phyloP scores from a whole-genome alignment of 495 filamentous ascomycete genomes.

The Podospora bellae-mahoneyi region DNA sequence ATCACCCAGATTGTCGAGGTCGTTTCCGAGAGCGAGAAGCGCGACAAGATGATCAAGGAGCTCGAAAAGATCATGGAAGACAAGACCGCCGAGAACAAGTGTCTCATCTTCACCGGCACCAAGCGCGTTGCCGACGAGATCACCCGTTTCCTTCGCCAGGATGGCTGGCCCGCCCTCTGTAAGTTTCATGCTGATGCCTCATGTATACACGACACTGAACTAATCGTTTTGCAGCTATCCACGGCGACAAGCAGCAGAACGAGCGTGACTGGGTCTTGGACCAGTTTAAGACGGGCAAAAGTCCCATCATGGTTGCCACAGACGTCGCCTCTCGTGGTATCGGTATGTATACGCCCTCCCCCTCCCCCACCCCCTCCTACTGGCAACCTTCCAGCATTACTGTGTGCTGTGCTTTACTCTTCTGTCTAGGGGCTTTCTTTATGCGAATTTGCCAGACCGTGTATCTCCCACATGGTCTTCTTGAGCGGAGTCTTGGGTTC shows the following conservation, averaged over 20 bases:
- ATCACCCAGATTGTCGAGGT: constrained; percentile 98
- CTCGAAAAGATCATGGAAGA: constrained; percentile 97
- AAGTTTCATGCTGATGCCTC: constrained; percentile 40
- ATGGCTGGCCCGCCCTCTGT: constrained; percentile 98
- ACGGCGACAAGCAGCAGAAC: constrained; percentile 99
- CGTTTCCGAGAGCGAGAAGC: constrained; percentile 93
- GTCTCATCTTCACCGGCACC: constrained; percentile 93
- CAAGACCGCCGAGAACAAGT: constrained; percentile 73
- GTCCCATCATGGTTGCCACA: constrained; percentile 95
- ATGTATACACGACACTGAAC: background rate
- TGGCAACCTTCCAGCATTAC: constrained; percentile 63
- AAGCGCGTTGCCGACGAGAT: constrained; percentile 99
- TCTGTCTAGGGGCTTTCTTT: constrained; percentile 73
- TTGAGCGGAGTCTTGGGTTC: constrained; percentile 80
- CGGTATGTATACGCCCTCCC: constrained; percentile 78
- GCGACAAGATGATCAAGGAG: constrained; percentile 94
- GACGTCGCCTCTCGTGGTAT: constrained; percentile 99
- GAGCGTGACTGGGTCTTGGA: constrained; percentile 99
- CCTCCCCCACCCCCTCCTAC: constrained; percentile 41
- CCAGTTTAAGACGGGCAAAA: constrained; percentile 97
- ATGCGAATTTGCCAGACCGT: constrained; percentile 81
- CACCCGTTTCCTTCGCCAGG: constrained; percentile 96
- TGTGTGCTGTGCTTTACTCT: constrained; percentile 85
- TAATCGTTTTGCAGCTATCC: constrained; percentile 63
- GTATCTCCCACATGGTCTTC: constrained; percentile 68